Base-by-base conservation (phyloP, 495 filamentous ascomycete genomes). In the Penicillium paradoxum region DNA sequence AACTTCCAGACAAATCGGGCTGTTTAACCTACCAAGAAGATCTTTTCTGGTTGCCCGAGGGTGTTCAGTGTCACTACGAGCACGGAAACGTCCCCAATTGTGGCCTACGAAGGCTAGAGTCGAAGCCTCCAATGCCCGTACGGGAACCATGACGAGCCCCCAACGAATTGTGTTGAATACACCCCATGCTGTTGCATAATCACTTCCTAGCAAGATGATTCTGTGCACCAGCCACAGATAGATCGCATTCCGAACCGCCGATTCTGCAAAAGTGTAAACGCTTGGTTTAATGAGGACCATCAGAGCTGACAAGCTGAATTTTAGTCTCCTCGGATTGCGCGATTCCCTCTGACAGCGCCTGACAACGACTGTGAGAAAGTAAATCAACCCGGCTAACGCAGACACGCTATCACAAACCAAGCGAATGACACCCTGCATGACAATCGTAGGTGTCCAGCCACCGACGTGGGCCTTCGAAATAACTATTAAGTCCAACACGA, bases 91-190 rank as follows among this genome's bases (percentile, higher is more conserved):
- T 0, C 85, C 84, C 87, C 86, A 89, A 11, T 65, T 65, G 61
- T 90, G 87, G 0, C 85, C 84, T 24, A 89, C 71, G 59, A 88
- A 88, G 0, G 84, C 71, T 4, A 84, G 70, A 1, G 82, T 69
- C 0, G 85, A 83, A 7, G 81, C 79, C 59, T 90, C 85, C 8
- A 89, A 63, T 0, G 85, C 73, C 49, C 82, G 78, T 0, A 88
- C 86, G 0, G 86, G 85, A 1, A 90, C 84, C 87, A 88, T 90
- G 25, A 89, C 73, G 4, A 90, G 67, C 1, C 87, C 85, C 86
- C 85, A 90, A n/a, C 86, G 77, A 53, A 90, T 88, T 0, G 85
- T 88, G 53, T 79, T 87, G 71, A 90, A 89, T 33, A 89, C 72
- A 13, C 84, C 81, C 86, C 85, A 90, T 2, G 86, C 85, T 2